phyloP scores from a whole-genome alignment of 2,329 filamentous ascomycete species.

The Verticillium nubilum region DNA sequence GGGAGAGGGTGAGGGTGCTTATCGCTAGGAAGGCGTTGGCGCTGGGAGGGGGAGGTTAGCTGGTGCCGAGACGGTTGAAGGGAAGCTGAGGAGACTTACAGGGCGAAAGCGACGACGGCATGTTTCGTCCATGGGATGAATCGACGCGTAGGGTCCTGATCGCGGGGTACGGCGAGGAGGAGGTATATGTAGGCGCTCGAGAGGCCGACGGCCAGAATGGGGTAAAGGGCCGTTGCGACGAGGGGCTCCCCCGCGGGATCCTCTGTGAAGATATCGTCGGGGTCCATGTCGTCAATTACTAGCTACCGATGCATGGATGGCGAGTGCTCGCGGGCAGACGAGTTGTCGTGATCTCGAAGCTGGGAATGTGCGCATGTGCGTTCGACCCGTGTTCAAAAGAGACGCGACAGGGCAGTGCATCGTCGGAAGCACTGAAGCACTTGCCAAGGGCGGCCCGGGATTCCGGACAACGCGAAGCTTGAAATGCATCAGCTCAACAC shows the following conservation, averaged over 20 bases:
- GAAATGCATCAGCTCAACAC: background rate
- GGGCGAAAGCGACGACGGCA: background rate
- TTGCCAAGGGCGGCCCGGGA: background rate
- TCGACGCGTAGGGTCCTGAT: background rate
- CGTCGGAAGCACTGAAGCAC: background rate
- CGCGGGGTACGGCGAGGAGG: background rate
- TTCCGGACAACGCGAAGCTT: background rate
- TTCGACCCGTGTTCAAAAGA: background rate
- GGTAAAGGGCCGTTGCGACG: background rate
- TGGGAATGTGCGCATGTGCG: background rate
- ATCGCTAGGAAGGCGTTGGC: background rate
- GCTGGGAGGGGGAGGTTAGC: background rate
- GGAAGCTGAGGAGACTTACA: background rate
- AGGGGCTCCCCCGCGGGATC: background rate
- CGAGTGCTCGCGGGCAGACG: background rate
- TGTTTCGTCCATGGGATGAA: background rate
- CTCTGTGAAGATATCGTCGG: background rate
- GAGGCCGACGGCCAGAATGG: background rate
- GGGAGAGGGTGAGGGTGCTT: background rate
- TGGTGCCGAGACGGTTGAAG: background rate
- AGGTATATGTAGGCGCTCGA: background rate
- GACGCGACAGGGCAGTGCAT: background rate
- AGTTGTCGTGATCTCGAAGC: background rate
- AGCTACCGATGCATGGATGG: background rate
- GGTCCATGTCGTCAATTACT: background rate